Evolutionary conservation across 2,329 filamentous ascomycete species (phyloP).

Genomic region (Drechslerella dactyloides): DNA sequence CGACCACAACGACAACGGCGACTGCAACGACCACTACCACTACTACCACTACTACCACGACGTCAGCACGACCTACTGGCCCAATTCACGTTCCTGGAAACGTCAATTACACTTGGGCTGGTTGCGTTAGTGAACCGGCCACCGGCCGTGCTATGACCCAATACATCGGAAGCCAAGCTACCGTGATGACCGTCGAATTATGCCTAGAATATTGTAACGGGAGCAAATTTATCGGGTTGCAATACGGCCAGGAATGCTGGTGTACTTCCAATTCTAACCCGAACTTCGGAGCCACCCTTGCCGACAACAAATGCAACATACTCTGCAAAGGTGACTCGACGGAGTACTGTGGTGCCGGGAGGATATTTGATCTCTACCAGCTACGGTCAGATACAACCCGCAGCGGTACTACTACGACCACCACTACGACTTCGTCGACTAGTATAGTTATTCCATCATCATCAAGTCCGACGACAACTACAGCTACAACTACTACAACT

Average conservation of each 20-base stretch:
- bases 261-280: constrained; percentile 7
- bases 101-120: constrained; percentile 55
- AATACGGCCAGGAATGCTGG: constrained; percentile 51
- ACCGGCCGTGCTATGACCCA: constrained; percentile 39
- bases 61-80: constrained; percentile 51
- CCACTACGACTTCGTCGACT: constrained; percentile 2
- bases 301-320: constrained; percentile 11
- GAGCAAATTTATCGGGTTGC: constrained; percentile 39
- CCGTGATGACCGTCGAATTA: constrained; percentile 48
- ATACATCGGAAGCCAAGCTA: constrained; percentile 20
- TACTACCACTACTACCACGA: constrained; percentile 32
- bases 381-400: background rate
- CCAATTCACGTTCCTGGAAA: constrained; percentile 54
- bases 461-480: constrained; percentile 20
- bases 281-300: constrained; percentile 28
- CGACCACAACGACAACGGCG: constrained; percentile 1
- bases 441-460: constrained; percentile 21
- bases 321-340: constrained; percentile 33
- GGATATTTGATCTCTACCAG: constrained; percentile 41
- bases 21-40: constrained; percentile 27
- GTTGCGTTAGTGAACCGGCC: constrained; percentile 31
- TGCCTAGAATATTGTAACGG: constrained; percentile 45
- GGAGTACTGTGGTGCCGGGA: constrained; percentile 50
- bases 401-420: constrained; percentile 4
- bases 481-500: constrained; percentile 25